A percentile compares a stretch with the other conserved stretches of the same genome.
Conservation (phyloP, 192 early-diverging fungal genomes). For the Mortierella claussenii region DNA sequence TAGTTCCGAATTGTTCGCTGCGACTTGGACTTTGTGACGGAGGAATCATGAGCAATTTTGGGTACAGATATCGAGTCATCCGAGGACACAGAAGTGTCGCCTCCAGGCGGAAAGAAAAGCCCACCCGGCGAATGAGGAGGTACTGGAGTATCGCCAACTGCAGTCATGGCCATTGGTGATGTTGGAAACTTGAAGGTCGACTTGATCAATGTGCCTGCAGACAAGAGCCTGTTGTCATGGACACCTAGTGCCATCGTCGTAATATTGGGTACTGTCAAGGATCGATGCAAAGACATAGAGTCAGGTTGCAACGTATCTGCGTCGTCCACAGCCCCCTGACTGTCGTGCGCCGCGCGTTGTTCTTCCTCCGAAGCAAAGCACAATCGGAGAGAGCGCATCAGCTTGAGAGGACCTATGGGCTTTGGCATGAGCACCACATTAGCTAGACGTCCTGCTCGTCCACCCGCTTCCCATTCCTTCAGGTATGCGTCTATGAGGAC, state of each 20-base stretch:
- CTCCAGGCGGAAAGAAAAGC: neutral
- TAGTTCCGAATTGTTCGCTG: slow-evolving; percentile 20
- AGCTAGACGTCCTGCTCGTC: neutral
- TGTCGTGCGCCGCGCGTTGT: neutral
- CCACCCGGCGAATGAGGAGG: slow-evolving; percentile 9
- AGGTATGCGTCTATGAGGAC: slow-evolving; percentile 23
- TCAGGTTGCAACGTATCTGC: neutral
- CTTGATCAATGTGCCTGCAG: slow-evolving; percentile 19
- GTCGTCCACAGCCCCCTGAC: neutral
- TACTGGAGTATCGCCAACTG: neutral
- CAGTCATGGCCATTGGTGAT: neutral
- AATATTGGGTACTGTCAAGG: neutral
- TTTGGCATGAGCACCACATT: slow-evolving; percentile 38
- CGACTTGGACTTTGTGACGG: neutral
- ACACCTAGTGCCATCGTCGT: slow-evolving; percentile 6
- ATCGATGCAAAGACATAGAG: neutral
- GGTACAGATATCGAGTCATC: neutral
- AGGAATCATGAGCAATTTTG: no score
- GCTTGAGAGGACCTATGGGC: slow-evolving; percentile 46
- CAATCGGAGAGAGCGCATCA: slow-evolving; percentile 10
- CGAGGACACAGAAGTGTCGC: neutral
- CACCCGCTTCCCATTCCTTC: slow-evolving; percentile 1
- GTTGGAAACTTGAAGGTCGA: slow-evolving; percentile 26
- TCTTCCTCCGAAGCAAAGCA: slow-evolving; percentile 18
- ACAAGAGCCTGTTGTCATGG: neutral